A percentile compares a stretch with the other conserved stretches of the same genome.
These are phyloP conservation scores for Chromera velia DNA, from an alignment of 73 alveolate species.

Conservation along the genomic window DNA sequence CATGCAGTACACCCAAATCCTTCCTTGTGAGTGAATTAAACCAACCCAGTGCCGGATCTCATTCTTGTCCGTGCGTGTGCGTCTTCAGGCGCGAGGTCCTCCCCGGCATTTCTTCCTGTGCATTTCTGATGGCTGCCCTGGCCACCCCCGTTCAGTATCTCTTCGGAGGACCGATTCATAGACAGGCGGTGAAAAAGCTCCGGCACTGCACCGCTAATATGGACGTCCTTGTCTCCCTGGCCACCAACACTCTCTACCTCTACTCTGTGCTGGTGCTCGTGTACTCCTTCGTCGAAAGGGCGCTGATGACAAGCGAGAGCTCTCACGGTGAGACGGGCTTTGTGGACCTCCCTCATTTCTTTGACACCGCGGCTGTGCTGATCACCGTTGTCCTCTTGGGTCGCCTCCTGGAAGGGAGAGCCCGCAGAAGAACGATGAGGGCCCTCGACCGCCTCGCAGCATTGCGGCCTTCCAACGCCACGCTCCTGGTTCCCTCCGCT, in stretches of 20 bases:
- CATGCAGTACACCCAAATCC: no score
- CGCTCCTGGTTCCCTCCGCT: no score
- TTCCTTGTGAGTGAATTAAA: no score
- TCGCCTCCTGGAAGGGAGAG: background rate
- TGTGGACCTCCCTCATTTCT: background rate
- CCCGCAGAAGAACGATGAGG: background rate
- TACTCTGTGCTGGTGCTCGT: background rate
- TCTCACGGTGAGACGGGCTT: background rate
- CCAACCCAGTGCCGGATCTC: no score
- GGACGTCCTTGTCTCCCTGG: background rate
- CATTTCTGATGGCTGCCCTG: background rate
- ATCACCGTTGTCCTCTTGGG: background rate
- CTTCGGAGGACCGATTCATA: background rate
- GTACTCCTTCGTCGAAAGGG: background rate
- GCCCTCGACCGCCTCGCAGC: background rate
- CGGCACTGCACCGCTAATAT: background rate
- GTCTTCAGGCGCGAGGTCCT: background rate
- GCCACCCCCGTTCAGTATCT: background rate
- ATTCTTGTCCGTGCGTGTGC: no score
- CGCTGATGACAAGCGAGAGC: no score
- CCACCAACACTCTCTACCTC: background rate
- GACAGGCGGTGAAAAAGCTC: no score
- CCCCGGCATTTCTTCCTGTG: background rate
- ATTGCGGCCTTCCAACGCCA: background rate
- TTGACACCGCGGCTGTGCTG: background rate